Evolutionary conservation across 1,139 yeast genomes (phyloP).

Genomic region (Hyphopichia khmerensis): DNA sequence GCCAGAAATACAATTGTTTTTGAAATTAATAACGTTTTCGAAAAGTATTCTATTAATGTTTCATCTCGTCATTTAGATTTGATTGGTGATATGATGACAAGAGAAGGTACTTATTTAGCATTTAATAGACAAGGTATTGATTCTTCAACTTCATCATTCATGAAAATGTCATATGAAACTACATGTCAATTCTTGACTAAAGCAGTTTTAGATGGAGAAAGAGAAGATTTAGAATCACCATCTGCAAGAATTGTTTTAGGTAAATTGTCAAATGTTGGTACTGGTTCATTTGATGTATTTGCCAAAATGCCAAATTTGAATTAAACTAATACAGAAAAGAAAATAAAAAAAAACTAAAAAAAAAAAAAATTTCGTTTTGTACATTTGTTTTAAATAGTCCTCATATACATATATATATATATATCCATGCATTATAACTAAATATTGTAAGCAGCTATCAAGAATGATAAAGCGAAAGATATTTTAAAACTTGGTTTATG

Average conservation of each 20-base stretch:
- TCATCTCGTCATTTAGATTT: slow-evolving; percentile 92
- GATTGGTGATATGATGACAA: slow-evolving; percentile 98
- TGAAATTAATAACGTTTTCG: slow-evolving; percentile 94
- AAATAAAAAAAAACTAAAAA: slow-evolving; percentile 1
- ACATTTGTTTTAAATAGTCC: not conserved
- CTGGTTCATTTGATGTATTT: slow-evolving; percentile 91
- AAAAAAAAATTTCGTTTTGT: not conserved
- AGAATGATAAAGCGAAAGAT: slow-evolving; percentile 56
- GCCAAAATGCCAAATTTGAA: slow-evolving; percentile 58
- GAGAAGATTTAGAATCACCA: slow-evolving; percentile 87
- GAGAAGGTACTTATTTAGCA: slow-evolving; percentile 95
- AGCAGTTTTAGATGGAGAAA: slow-evolving; percentile 90
- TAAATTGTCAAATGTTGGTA: slow-evolving; percentile 87
- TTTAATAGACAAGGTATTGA: slow-evolving; percentile 99
- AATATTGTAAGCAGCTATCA: slow-evolving; percentile 64
- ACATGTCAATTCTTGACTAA: slow-evolving; percentile 96
- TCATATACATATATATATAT: too few relatives aligned
- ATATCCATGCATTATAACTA: slow-evolving; percentile 11
- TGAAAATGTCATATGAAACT: slow-evolving; percentile 99
- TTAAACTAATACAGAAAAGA: not conserved
- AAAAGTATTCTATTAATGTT: slow-evolving; percentile 93
- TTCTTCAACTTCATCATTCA: slow-evolving; percentile 89
- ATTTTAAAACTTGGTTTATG: slow-evolving; percentile 66
- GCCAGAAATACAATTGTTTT: slow-evolving; percentile 96
- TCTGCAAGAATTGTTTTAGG: slow-evolving; percentile 96